phyloP scores from a whole-genome alignment of 202 grass and related monocot species.

The Tripidium arundinaceum region DNA sequence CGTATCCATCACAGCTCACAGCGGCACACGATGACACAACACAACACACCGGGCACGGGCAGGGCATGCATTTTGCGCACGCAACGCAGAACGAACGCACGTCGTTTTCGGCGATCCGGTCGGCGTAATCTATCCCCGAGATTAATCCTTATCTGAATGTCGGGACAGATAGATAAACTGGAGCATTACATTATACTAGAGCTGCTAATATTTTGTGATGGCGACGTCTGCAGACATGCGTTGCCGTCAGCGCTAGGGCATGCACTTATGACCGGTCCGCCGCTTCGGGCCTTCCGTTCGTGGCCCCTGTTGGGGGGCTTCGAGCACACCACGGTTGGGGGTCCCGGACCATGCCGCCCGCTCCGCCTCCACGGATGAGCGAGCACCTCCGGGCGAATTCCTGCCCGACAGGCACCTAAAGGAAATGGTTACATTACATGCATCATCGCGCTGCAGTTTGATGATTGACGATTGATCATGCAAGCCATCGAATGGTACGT shows the following conservation, averaged over 20 bases:
- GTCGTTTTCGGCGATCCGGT: not conserved
- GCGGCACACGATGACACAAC: not conserved
- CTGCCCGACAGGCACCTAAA: slow-evolving; percentile 4
- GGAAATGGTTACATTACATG: not conserved
- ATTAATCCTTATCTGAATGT: not conserved
- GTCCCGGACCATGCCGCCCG: not conserved
- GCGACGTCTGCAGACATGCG: not conserved
- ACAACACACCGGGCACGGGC: not conserved
- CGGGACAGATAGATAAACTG: not conserved
- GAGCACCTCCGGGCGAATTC: not conserved
- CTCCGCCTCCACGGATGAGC: slow-evolving; percentile 11
- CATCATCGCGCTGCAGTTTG: not conserved
- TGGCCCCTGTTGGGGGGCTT: too few relatives aligned
- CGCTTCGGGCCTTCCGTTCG: too few relatives aligned
- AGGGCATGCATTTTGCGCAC: not conserved
- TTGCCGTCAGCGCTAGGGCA: too few relatives aligned
- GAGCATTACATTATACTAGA: not conserved
- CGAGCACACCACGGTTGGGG: not conserved
- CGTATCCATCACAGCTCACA: too few relatives aligned
- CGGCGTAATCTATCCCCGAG: not conserved
- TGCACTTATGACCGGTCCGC: not conserved
- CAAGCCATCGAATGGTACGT: slow-evolving; percentile 1
- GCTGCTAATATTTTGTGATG: not conserved
- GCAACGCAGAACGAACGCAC: not conserved
- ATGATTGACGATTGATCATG: not conserved